These are phyloP conservation scores for Eucalyptus polybractea DNA, from an alignment of 345 rosid species.

Conservation along the genomic window DNA sequence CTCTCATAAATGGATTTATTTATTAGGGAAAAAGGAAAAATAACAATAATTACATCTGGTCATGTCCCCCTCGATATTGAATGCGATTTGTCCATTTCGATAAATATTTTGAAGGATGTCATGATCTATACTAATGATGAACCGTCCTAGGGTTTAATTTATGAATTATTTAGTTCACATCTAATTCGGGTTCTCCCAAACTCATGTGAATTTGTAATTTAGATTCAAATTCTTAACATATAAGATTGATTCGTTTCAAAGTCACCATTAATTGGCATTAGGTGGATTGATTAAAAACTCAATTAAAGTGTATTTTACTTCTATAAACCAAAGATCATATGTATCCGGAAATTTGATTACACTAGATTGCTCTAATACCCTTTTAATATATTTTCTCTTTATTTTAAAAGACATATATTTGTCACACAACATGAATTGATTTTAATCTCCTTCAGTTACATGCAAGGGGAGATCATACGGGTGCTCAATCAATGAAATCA, in stretches of 20 bases:
- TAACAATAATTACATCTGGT: not conserved
- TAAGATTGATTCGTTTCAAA: too few relatives aligned
- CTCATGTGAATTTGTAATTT: too few relatives aligned
- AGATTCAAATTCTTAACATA: too few relatives aligned
- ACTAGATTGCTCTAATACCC: rapidly evolving
- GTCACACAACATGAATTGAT: not conserved
- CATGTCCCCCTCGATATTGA: not conserved
- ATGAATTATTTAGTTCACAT: not conserved
- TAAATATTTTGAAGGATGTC: not conserved
- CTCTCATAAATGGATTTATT: not conserved
- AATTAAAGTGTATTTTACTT: not conserved
- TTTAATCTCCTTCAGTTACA: not conserved
- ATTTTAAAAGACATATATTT: too few relatives aligned
- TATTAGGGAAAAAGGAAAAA: not conserved
- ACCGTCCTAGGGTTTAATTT: not conserved
- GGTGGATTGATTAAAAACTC: too few relatives aligned
- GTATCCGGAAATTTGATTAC: not conserved
- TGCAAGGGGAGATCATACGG: not conserved
- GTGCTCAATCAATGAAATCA: not conserved
- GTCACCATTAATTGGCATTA: too few relatives aligned
- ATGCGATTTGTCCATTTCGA: not conserved
- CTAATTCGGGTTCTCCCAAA: too few relatives aligned
- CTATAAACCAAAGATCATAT: too few relatives aligned
- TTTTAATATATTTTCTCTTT: too few relatives aligned
- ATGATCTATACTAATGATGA: rapidly evolving